phyloP scores from a whole-genome alignment of 306 rosid species.

The Acacia acuminata region DNA sequence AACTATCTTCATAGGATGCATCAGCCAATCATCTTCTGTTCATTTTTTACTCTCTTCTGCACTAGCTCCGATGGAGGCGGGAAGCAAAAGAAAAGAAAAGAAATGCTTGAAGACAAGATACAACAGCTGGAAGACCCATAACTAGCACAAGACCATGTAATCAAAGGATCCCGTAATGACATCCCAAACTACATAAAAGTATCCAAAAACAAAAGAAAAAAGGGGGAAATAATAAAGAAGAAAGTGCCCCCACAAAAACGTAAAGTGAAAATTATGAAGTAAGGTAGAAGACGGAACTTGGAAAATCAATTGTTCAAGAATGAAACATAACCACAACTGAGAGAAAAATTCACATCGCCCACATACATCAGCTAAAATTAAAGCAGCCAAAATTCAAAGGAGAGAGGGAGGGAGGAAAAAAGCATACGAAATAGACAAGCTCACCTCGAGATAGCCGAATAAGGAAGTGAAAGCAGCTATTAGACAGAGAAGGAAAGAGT shows the following conservation, averaged over 20 bases:
- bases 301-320: neutral
- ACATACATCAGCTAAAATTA: constrained; percentile 18
- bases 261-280: neutral
- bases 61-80: constrained; percentile 4
- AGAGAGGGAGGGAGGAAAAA: neutral
- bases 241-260: neutral
- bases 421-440: neutral
- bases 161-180: constrained; percentile 10
- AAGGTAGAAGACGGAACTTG: constrained; percentile 22
- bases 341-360: constrained; percentile 12
- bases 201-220: constrained; percentile 2
- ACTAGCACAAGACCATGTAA: neutral
- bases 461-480: neutral
- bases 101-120: constrained; percentile 7
- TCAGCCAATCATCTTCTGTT: constrained; percentile 32
- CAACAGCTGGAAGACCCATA: neutral
- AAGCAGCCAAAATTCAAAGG: neutral
- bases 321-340: neutral
- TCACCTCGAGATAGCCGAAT: constrained; percentile 28
- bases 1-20: constrained; percentile 25
- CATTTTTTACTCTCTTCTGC: constrained; percentile 27
- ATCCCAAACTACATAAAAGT: neutral
- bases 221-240: neutral
- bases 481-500: neutral
- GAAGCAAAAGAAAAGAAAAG: neutral